Conservation (phyloP, 768 basidiomycete species). For the Amanita molliuscula region DNA sequence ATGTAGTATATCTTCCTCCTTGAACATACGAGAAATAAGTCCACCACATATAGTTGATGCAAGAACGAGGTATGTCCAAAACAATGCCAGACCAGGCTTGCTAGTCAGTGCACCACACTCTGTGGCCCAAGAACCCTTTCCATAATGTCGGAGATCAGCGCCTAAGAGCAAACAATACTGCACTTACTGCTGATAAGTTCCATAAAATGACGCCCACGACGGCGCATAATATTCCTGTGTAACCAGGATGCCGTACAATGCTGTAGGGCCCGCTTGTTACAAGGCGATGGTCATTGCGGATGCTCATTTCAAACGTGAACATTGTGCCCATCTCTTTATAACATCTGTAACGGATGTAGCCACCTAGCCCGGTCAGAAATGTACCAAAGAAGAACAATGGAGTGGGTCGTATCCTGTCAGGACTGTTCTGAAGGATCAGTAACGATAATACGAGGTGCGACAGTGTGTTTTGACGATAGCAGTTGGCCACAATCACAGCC, state of each 20-base stretch:
- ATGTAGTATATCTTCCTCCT: conserved; percentile 34
- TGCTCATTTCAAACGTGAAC: conserved; percentile 45
- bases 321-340: conserved; percentile 35
- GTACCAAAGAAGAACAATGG: conserved; percentile 25
- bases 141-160: not conserved
- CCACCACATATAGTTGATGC: conserved; percentile 21
- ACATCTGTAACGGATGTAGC: conserved; percentile 29
- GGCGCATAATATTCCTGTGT: conserved; percentile 29
- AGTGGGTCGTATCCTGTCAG: not conserved
- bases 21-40: conserved; percentile 29
- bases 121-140: conserved; percentile 34
- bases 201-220: conserved; percentile 24
- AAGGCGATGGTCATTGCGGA: conserved; percentile 34
- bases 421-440: not conserved
- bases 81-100: conserved; percentile 18
- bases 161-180: not conserved
- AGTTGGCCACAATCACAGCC: conserved; percentile 1
- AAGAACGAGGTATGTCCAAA: conserved; percentile 16
- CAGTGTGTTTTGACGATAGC: not conserved
- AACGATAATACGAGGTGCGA: conserved; percentile 3
- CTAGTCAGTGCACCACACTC: conserved; percentile 30
- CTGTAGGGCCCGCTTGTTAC: conserved; percentile 39
- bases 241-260: conserved; percentile 41
- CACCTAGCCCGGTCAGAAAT: conserved; percentile 27
- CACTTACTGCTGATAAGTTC: conserved; percentile 24